phyloP scores from a whole-genome alignment of 2,329 filamentous ascomycete genomes.

The Ophiostoma perfectum region DNA sequence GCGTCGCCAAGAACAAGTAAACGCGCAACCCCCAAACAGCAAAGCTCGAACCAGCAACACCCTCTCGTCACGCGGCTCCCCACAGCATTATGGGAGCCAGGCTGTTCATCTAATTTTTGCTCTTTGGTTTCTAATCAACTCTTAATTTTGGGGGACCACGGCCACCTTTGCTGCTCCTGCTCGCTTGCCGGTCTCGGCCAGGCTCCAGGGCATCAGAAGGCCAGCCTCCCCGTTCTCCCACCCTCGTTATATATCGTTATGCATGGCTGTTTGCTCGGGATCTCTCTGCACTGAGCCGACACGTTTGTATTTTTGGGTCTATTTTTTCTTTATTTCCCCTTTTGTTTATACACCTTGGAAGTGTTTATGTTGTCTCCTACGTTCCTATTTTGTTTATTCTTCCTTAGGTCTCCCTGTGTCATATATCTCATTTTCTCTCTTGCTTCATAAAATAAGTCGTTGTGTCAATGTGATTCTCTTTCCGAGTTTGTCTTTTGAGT shows the following conservation, averaged over 20 bases:
- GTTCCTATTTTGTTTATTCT: not conserved
- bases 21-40: no score
- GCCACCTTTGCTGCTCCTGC: not conserved
- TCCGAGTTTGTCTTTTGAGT: not conserved
- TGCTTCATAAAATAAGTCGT: not conserved
- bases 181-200: not conserved
- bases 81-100: no score
- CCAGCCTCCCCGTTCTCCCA: not conserved
- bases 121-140: constrained; percentile 15
- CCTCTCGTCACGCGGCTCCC: no score
- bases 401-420: not conserved
- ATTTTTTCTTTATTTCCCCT: constrained; percentile 20
- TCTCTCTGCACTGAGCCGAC: not conserved
- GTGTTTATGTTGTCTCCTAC: constrained; percentile 10
- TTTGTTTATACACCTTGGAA: constrained; percentile 14
- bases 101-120: not conserved
- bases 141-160: not conserved
- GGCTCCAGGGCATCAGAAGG: no score
- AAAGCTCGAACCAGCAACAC: no score
- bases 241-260: not conserved
- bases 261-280: not conserved
- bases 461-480: not conserved
- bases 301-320: constrained; percentile 17
- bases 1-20: constrained; percentile 30
- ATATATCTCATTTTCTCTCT: not conserved